Evolutionary conservation across 805 yeast species (phyloP), one percentile per base, ranked within the genome.

Genomic region (Ogataea allantospora): DNA sequence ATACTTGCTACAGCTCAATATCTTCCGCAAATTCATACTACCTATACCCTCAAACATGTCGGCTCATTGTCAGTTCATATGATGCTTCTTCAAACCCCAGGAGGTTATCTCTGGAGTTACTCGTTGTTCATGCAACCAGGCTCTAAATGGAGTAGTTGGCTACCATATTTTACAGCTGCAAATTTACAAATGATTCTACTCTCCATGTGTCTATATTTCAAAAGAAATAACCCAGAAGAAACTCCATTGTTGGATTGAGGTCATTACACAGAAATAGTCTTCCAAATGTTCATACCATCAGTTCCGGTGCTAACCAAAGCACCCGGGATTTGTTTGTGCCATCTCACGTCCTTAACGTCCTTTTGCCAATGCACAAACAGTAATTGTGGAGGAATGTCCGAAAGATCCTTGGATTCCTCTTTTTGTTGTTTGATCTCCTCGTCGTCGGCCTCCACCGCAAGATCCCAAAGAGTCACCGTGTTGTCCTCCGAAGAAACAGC

Each of bases 301-400:
- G 91, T 82, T 49, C 99, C 99, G 2, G 98, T 91, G 53, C 95
- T 81, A 12, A 88, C 88, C 57, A 93, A 73, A 50, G 95, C 82
- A 32, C 99, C 99, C 3, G 99, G 99, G 39, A 93, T 86, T 68
- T 93, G 98, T 56, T 71, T 79, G 65, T 91, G 96, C 99, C 99
- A 93, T 66, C 95, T 85, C 33, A 91, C 96, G 62, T 93, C 99
- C 69, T 93, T 93, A 38, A 91, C 97, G 56, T 93, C 95, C 53
- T 81, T 80, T 69, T 93, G 99, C 98, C 98, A 93, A 63, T 93
- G 99, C 30, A 91, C 95, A 67, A 93, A 93, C 60, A 93, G 69
- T 54, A 93, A 72, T 65, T 93, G 99, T 15, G 98, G 93, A 12
- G 99, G 99, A 47, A 91, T 86, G 54, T 84, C 95, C 49, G 80